Base-by-base conservation (phyloP, 108 stramenopile species). In the Nitzschia inconspicua region DNA sequence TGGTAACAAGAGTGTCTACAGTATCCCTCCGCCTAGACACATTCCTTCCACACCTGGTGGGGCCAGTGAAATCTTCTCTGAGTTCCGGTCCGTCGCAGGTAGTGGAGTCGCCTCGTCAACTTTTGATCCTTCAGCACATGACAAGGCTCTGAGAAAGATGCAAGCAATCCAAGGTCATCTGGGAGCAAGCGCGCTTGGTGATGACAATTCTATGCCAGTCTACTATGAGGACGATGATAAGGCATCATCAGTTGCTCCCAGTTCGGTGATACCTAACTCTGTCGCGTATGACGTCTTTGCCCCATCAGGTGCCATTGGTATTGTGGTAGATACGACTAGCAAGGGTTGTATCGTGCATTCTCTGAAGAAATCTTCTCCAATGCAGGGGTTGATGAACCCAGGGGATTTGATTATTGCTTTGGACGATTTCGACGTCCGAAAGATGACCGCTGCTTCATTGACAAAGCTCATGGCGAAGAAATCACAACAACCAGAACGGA, bases 361-460 rank as follows among this genome's bases (percentile, higher is more conserved):
- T 7, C 60, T 92, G 34, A 88, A 86, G 41, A 60, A 77, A 30
- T 80, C 78, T 27, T 88, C 87, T 18, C 80, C 84, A 24, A 76
- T 92, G 70, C 43, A 79, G 23, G 86, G 84, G n/a, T 50, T 86
- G 32, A 81, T 92, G 48, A 75, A 81, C 31, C 80, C 78, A 31
- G 90, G 90, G 4, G 86, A 92, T 68, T 58, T 88, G 34, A 86
- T 92, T 41, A 82, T 92, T 57, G 84, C 76, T 19, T 75, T 92
- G 63, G 90, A 92, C 53, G 84, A 79, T 57, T 75, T 82, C 9
- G 85, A 92, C 57, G 84, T 83, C 8, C 49, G 85, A 42, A 69
- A 77, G 18, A 85, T 92, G 85, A 85, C 74, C 6, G 87, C 90
- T 4, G 84, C 86, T 7, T 76, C 83, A 10, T 66, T 90, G 28